These are phyloP conservation scores for Carex myosuroides DNA, from an alignment of 176 grass and related monocot genomes.

Conservation along the genomic window DNA sequence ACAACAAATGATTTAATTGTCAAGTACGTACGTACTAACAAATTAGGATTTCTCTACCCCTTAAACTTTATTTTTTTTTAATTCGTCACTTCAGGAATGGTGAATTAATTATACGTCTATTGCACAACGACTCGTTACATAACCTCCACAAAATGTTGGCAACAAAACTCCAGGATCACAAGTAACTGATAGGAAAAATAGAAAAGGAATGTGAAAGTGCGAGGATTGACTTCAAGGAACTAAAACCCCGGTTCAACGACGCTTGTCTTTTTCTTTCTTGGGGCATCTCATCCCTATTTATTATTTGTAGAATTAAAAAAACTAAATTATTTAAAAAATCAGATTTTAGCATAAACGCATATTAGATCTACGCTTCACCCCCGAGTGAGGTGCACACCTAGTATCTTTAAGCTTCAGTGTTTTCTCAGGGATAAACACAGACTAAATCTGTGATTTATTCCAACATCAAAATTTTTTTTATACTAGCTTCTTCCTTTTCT, in stretches of 20 bases:
- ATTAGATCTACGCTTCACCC: too few species aligned
- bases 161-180: neutral
- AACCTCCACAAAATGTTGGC: neutral
- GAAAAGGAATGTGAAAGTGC: constrained; percentile 8
- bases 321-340: too few species aligned
- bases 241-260: neutral
- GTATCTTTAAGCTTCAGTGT: too few species aligned
- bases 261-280: neutral
- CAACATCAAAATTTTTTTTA: too few species aligned
- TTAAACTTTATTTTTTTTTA: neutral
- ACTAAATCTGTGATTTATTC: too few species aligned
- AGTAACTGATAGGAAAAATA: neutral
- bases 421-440: too few species aligned
- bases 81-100: neutral
- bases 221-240: neutral
- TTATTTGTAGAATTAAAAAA: too few species aligned
- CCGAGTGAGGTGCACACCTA: too few species aligned
- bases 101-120: neutral
- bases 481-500: too few species aligned
- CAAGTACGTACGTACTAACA: neutral
- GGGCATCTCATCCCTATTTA: neutral
- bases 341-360: too few species aligned
- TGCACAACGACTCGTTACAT: neutral
- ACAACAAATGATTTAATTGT: neutral
- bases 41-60: neutral